Conservation (phyloP, 768 basidiomycete genomes). For the Boletus barrowsii region DNA sequence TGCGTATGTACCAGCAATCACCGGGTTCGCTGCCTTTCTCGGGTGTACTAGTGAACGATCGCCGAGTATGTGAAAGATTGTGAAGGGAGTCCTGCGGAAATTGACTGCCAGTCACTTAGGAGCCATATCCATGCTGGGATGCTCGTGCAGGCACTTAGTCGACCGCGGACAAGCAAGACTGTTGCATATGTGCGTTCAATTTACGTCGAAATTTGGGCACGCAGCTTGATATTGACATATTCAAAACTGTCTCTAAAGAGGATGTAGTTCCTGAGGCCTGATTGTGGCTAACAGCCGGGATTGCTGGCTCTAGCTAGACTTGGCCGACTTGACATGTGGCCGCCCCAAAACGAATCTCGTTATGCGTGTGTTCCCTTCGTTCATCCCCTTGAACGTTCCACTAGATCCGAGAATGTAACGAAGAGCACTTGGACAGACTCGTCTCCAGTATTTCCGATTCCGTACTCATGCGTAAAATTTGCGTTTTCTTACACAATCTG, state of each 20-base stretch:
- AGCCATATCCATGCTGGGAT: background rate
- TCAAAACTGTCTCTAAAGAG: slow-evolving; percentile 2
- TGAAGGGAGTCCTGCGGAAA: background rate
- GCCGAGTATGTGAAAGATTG: slow-evolving; percentile 3
- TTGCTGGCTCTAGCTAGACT: background rate
- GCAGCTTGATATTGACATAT: slow-evolving; percentile 8
- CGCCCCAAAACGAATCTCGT: slow-evolving; percentile 20
- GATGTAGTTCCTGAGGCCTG: slow-evolving; percentile 3
- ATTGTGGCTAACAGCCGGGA: slow-evolving; percentile 3
- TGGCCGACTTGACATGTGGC: slow-evolving; percentile 20
- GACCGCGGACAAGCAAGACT: slow-evolving; percentile 1
- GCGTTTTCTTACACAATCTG: slow-evolving; percentile 13
- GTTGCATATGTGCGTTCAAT: slow-evolving; percentile 8
- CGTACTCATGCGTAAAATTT: background rate
- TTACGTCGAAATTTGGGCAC: slow-evolving; percentile 18
- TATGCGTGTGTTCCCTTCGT: slow-evolving; percentile 2
- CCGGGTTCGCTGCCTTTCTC: background rate
- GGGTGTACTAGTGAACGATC: slow-evolving; percentile 2
- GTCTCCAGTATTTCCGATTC: slow-evolving; percentile 1
- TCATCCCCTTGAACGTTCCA: slow-evolving; percentile 26
- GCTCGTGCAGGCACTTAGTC: background rate
- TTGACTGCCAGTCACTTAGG: slow-evolving; percentile 6
- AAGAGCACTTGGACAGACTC: background rate
- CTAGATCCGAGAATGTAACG: slow-evolving; percentile 4
- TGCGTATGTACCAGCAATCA: background rate